phyloP scores from a whole-genome alignment of 2,329 filamentous ascomycete genomes.

The Cordyceps sp. region DNA sequence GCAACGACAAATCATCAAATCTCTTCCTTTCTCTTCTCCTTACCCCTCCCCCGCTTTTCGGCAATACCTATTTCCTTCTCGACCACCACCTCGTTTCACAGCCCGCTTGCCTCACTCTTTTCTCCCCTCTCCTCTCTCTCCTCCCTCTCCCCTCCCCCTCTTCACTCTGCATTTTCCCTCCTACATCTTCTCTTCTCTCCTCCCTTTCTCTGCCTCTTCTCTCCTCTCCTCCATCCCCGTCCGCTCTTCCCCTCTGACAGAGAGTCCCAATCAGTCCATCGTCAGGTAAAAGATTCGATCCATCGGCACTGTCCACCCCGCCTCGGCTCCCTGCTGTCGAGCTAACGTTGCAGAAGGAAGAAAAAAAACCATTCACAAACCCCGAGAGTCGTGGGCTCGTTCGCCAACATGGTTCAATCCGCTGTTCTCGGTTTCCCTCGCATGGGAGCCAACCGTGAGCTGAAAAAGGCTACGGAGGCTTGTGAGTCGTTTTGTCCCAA shows the following conservation, averaged over 20 bases:
- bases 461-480: slow-evolving; percentile 99
- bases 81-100: slow-evolving; percentile 5
- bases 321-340: too few species aligned
- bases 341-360: too few species aligned
- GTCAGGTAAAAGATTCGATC: too few species aligned
- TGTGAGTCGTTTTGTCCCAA: slow-evolving; percentile 33
- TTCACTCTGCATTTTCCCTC: slow-evolving; percentile 2
- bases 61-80: slow-evolving; percentile 11
- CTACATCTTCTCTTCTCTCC: slow-evolving; percentile 3
- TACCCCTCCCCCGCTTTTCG: slow-evolving; percentile 20
- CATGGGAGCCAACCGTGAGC: slow-evolving; percentile 95
- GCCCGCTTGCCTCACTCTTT: background rate
- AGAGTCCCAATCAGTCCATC: too few species aligned
- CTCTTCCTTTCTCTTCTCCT: background rate
- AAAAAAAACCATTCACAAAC: too few species aligned
- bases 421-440: slow-evolving; percentile 96
- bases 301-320: too few species aligned
- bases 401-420: slow-evolving; percentile 43
- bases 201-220: slow-evolving; percentile 7
- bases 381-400: too few species aligned
- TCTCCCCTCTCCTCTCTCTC: slow-evolving; percentile 7
- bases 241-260: background rate
- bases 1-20: too few species aligned
- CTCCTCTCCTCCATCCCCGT: slow-evolving; percentile 4
- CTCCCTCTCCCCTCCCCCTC: slow-evolving; percentile 6